These are phyloP conservation scores for Macrophomina phaseolina DNA, from an alignment of 2,329 filamentous ascomycete species.

Conservation along the genomic window DNA sequence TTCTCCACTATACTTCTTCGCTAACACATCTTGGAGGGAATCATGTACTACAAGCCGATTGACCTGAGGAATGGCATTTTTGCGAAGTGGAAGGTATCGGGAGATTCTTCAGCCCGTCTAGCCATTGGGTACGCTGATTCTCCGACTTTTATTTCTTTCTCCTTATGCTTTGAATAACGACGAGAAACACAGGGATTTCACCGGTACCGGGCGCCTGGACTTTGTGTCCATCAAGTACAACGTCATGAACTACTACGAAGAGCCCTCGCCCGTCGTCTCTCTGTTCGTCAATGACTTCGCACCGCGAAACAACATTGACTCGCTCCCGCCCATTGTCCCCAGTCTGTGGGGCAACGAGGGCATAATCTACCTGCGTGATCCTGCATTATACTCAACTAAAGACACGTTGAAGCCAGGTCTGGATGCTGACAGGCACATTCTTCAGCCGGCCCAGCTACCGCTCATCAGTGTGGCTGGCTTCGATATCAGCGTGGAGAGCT, in stretches of 20 bases:
- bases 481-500: constrained; percentile 1
- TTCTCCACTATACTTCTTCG: too few species aligned
- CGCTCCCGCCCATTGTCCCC: background rate
- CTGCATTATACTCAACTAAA: background rate
- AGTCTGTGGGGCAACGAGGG: constrained; percentile 1
- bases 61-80: constrained; percentile 32
- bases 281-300: constrained; percentile 30
- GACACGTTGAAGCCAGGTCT: background rate
- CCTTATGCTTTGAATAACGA: background rate
- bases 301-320: background rate
- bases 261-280: constrained; percentile 29
- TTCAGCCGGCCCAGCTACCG: background rate
- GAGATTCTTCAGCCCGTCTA: constrained; percentile 32
- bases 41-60: constrained; percentile 34
- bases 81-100: constrained; percentile 33
- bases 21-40: constrained; percentile 25
- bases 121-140: constrained; percentile 27
- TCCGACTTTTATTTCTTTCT: background rate
- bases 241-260: constrained; percentile 31
- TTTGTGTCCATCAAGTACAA: constrained; percentile 33
- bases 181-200: constrained; percentile 28
- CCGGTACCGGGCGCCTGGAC: constrained; percentile 29
- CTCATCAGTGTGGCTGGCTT: background rate
- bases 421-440: background rate
- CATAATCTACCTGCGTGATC: background rate